phyloP scores from a whole-genome alignment of 2,329 filamentous ascomycete species.

The Volutella citrinella region DNA sequence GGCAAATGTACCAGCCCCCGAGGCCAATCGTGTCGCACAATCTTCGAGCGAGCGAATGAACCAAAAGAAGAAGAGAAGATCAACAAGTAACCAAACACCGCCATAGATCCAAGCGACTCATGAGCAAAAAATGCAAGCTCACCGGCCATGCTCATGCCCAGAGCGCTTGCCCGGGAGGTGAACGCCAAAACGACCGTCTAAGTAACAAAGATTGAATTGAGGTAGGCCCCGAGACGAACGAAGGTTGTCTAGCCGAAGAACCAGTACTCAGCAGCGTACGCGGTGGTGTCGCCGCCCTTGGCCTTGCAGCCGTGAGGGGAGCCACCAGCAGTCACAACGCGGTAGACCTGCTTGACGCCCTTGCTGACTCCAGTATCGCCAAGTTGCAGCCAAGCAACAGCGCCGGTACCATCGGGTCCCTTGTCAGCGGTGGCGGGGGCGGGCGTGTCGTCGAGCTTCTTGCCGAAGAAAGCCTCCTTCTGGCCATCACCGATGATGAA shows the following conservation, averaged over 20 bases:
- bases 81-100: too few species aligned
- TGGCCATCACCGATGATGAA: slow-evolving; percentile 53
- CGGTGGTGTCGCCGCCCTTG: slow-evolving; percentile 47
- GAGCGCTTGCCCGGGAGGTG: too few species aligned
- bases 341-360: slow-evolving; percentile 46
- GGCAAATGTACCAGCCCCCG: too few species aligned
- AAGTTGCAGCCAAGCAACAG: slow-evolving; percentile 55
- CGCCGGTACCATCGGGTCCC: slow-evolving; percentile 47
- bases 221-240: too few species aligned
- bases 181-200: too few species aligned
- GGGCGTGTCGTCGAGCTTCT: slow-evolving; percentile 46
- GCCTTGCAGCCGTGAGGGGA: slow-evolving; percentile 40
- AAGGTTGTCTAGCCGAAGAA: slow-evolving; percentile 42
- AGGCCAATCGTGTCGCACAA: too few species aligned
- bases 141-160: too few species aligned
- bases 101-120: too few species aligned
- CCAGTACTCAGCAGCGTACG: slow-evolving; percentile 59
- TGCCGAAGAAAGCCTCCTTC: slow-evolving; percentile 39
- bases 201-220: too few species aligned
- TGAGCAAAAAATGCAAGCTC: too few species aligned
- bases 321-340: slow-evolving; percentile 54
- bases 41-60: too few species aligned
- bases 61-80: too few species aligned
- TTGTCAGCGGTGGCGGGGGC: slow-evolving; percentile 49
- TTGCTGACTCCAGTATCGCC: slow-evolving; percentile 36